Base-by-base conservation (phyloP, 208 protist species). In the Trypanosoma platydactyli region DNA sequence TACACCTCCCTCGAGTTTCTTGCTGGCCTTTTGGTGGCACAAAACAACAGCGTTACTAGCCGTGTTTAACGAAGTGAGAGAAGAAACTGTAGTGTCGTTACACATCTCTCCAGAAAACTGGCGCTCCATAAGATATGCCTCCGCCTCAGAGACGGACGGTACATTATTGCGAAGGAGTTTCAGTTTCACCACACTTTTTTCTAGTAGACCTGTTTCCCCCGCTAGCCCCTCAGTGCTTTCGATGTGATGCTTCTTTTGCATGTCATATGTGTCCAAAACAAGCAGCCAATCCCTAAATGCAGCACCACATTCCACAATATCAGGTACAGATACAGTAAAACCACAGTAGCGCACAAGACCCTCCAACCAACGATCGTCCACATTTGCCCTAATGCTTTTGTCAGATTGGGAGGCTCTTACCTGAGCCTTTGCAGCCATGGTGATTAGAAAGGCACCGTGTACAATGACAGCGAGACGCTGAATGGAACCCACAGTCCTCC, bases 381-480 rank as follows among this genome's bases (percentile, higher is more conserved):
- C 68, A 0, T 55, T 56, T 30, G 63, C 58, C 3, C 53, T 54
- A n/a, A 58, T 61, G 38, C 27, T 18, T 40, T 22, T 15, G 24
- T 7, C 24, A 44, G 11, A 15, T 0, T 60, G 46, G 9, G 22
- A 61, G 9, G 81, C 54, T 18, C 86, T 79, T 16, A 84, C 58
- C 58, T 95, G 90, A 1, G 90, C 90, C 55, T 84, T 82, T 60
- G 81, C 74, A 0, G 80, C 79, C 48, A 87, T 77, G 5, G 85
- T 86, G n/a, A 95, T 73, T 4, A 93, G 71, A 48, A 79, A 87
- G 46, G 79, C 66, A 65, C 76, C 77, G 65, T 93, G 90, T 30
- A 91, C 50, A 48, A 88, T 64, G 16, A 66, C 70, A 12, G 89
- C 77, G 20, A 94, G 67, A 33, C 66, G 66, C 42, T 61, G 11